A percentile compares a stretch with the other conserved stretches of the same genome.
These are phyloP conservation scores for Auricularia sp. DNA, from an alignment of 768 basidiomycete genomes.

Conservation along the genomic window DNA sequence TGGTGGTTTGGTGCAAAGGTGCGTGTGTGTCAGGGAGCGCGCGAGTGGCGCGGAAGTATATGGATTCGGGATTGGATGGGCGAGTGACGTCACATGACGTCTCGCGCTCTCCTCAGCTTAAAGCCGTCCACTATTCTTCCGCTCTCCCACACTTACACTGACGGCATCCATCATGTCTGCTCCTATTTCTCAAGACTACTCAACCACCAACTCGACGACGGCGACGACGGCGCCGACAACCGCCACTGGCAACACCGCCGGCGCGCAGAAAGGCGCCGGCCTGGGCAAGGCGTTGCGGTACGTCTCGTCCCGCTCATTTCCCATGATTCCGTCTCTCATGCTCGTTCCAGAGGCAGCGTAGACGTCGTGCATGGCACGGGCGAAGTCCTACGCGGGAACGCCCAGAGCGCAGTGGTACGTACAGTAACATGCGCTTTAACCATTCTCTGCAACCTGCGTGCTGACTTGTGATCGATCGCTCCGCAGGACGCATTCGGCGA, in stretches of 20 bases:
- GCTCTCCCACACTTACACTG: too few relatives aligned
- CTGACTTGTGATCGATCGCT: too few relatives aligned
- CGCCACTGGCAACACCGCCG: background rate
- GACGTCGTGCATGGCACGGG: background rate
- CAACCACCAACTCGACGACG: background rate
- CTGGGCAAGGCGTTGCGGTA: background rate
- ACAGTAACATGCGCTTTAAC: too few relatives aligned
- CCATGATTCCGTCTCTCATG: background rate
- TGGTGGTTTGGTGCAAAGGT: too few relatives aligned
- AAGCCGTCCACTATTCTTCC: too few relatives aligned
- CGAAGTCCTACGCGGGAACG: background rate
- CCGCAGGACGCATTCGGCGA: background rate
- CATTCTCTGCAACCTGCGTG: background rate
- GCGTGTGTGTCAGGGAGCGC: too few relatives aligned
- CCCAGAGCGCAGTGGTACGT: background rate
- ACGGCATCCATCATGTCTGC: background rate
- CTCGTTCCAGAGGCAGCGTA: background rate
- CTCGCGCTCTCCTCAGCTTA: too few relatives aligned
- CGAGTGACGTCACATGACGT: too few relatives aligned
- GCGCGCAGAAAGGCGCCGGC: background rate
- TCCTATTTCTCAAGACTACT: background rate
- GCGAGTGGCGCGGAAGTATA: too few relatives aligned
- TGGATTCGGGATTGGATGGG: too few relatives aligned
- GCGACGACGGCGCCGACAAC: background rate
- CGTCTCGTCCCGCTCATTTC: background rate